Percentiles rank a stretch among this genome's conserved stretches.
Conservation (phyloP, 2,329 filamentous ascomycete genomes). For the Arthrobotrys megalospora region DNA sequence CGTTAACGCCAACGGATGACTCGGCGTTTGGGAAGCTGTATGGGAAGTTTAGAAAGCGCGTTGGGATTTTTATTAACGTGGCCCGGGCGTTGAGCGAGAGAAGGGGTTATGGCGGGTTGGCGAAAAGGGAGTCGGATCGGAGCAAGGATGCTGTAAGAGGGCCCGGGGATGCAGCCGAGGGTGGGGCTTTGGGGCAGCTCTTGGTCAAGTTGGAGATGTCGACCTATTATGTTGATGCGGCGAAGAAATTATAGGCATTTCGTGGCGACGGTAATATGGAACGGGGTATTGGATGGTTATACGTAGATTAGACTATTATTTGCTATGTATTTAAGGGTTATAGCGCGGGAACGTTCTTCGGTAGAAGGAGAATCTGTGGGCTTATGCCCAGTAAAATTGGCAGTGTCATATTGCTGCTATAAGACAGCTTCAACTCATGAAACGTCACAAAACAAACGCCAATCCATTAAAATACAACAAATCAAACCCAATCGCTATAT, state of each 20-base stretch:
- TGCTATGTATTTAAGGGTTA: not conserved
- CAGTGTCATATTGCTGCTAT: constrained; percentile 6
- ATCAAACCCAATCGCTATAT: not conserved
- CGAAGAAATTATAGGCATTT: constrained; percentile 46
- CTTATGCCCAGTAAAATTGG: constrained; percentile 32
- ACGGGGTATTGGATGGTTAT: not conserved
- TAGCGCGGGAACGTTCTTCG: not conserved
- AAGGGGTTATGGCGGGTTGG: constrained; percentile 70
- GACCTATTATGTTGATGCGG: constrained; percentile 62
- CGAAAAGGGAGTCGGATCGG: constrained; percentile 67
- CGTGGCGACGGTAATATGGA: not conserved
- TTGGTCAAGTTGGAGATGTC: constrained; percentile 79
- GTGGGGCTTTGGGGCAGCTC: constrained; percentile 78
- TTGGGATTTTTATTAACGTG: constrained; percentile 81
- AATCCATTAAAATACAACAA: constrained; percentile 1
- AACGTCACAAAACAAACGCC: constrained; percentile 17
- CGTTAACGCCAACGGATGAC: constrained; percentile 64
- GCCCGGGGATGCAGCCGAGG: constrained; percentile 67
- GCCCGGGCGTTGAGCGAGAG: constrained; percentile 79
- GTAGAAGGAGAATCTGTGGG: not conserved
- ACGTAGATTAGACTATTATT: constrained; percentile 15
- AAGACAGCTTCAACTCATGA: constrained; percentile 14
- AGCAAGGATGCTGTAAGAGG: constrained; percentile 62
- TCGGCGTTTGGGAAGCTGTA: constrained; percentile 73
- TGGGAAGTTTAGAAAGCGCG: constrained; percentile 77